Percentiles rank a stretch among this genome's conserved stretches.
Evolutionary conservation across 345 rosid species (phyloP).

Genomic region (Aegle marmelos): DNA sequence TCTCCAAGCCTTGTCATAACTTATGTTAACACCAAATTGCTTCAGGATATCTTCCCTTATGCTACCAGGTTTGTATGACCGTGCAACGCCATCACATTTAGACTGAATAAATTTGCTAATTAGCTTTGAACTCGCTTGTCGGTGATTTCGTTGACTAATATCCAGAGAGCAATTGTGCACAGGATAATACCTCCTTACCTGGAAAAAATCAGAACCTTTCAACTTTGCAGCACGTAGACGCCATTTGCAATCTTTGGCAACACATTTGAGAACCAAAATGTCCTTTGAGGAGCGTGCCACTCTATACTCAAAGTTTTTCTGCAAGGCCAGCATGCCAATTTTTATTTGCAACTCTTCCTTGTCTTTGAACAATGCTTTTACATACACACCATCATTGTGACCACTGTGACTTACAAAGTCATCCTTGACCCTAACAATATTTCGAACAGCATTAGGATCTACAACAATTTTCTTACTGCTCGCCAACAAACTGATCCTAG

Average conservation of each 20-base stretch:
- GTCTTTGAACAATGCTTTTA: conserved; percentile 4
- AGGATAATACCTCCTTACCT: not conserved
- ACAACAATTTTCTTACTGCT: conserved; percentile 5
- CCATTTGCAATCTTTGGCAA: not conserved
- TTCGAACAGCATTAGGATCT: not conserved
- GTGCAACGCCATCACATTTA: not conserved
- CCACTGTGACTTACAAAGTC: conserved; percentile 1
- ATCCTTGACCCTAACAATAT: not conserved
- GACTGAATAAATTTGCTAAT: not conserved
- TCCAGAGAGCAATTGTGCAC: not conserved
- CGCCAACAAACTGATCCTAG: not conserved
- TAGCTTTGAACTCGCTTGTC: conserved; percentile 9
- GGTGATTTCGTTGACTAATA: conserved; percentile 5
- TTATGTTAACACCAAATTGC: conserved; percentile 7
- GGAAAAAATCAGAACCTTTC: conserved; percentile 7
- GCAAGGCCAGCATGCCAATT: not conserved
- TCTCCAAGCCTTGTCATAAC: conserved; percentile 9
- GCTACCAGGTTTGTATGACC: conserved; percentile 4
- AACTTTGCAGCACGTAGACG: conserved; percentile 5
- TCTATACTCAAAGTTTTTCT: conserved; percentile 4
- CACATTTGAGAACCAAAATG: conserved; percentile 2
- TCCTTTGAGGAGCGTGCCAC: conserved; percentile 1
- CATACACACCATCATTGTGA: conserved; percentile 1
- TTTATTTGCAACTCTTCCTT: not conserved
- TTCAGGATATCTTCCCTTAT: conserved; percentile 6